These are phyloP conservation scores for Millerozyma acaciae DNA, from an alignment of 805 yeast species.

Conservation along the genomic window DNA sequence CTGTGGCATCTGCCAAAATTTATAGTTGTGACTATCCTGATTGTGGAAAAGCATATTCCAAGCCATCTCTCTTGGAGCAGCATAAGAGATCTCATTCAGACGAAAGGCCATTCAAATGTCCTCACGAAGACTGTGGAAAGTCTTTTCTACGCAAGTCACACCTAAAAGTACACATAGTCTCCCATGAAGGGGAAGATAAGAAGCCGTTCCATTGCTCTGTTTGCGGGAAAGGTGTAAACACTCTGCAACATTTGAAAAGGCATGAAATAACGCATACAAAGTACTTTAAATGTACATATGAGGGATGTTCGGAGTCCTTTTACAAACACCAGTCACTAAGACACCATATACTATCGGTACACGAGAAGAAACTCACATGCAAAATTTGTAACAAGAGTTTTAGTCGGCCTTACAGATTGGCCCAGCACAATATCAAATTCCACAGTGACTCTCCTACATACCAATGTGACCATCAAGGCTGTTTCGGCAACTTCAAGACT, in stretches of 20 bases:
- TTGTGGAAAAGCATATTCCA: conserved; percentile 72
- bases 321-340: conserved; percentile 72
- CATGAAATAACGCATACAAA: conserved; percentile 78
- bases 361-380: conserved; percentile 54
- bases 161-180: conserved; percentile 65
- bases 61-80: conserved; percentile 81
- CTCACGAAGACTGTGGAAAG: conserved; percentile 51
- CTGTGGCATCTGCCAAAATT: conserved; percentile 50
- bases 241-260: conserved; percentile 74
- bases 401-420: conserved; percentile 59
- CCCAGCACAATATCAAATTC: conserved; percentile 59
- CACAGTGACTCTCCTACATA: conserved; percentile 58
- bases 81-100: conserved; percentile 76
- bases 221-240: conserved; percentile 80
- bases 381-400: conserved; percentile 61
- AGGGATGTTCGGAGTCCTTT: conserved; percentile 63
- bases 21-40: conserved; percentile 61
- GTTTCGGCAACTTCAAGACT: conserved; percentile 57
- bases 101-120: conserved; percentile 73
- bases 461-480: conserved; percentile 60
- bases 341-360: conserved; percentile 65
- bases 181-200: conserved; percentile 50
- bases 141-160: conserved; percentile 76
- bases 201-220: conserved; percentile 70
- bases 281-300: conserved; percentile 57